A percentile compares a stretch with the other conserved stretches of the same genome.
These are phyloP conservation scores for Chaetomium strumarium DNA, from an alignment of 2,329 filamentous ascomycete species.

Conservation along the genomic window DNA sequence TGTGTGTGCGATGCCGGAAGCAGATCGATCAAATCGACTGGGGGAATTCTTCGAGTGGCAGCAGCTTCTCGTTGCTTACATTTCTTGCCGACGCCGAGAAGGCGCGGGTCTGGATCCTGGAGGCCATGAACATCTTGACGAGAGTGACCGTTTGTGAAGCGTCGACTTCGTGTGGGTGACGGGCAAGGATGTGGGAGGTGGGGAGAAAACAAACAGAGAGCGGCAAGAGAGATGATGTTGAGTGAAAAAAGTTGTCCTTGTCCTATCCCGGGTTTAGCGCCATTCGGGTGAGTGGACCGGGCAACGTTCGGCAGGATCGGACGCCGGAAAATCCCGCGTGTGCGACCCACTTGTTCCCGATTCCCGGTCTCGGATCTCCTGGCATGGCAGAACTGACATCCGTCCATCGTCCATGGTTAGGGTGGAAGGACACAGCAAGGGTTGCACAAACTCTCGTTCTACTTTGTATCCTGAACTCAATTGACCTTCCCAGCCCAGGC, in stretches of 20 bases:
- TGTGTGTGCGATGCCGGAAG: background rate
- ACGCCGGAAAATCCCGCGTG: constrained; percentile 22
- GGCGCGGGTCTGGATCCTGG: constrained; percentile 66
- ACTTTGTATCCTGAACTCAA: no score
- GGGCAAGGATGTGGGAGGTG: background rate
- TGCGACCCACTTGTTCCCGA: no score
- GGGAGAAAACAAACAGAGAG: constrained; percentile 11
- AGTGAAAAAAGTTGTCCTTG: constrained; percentile 15
- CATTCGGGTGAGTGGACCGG: background rate
- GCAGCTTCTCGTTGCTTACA: constrained; percentile 47
- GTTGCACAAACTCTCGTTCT: no score
- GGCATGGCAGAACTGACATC: no score
- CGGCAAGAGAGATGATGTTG: constrained; percentile 9
- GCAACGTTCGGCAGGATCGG: constrained; percentile 19
- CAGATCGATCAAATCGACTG: background rate
- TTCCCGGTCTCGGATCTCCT: no score
- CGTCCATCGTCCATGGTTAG: no score
- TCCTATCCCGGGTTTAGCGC: constrained; percentile 2
- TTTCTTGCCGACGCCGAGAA: constrained; percentile 75
- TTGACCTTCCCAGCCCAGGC: no score
- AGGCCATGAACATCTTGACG: constrained; percentile 67
- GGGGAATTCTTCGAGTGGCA: background rate
- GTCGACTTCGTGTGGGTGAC: constrained; percentile 9
- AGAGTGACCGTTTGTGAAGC: constrained; percentile 14
- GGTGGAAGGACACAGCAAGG: no score